These are phyloP conservation scores for Teratosphaeria gauchensis DNA, from an alignment of 2,329 filamentous ascomycete species.

Conservation along the genomic window DNA sequence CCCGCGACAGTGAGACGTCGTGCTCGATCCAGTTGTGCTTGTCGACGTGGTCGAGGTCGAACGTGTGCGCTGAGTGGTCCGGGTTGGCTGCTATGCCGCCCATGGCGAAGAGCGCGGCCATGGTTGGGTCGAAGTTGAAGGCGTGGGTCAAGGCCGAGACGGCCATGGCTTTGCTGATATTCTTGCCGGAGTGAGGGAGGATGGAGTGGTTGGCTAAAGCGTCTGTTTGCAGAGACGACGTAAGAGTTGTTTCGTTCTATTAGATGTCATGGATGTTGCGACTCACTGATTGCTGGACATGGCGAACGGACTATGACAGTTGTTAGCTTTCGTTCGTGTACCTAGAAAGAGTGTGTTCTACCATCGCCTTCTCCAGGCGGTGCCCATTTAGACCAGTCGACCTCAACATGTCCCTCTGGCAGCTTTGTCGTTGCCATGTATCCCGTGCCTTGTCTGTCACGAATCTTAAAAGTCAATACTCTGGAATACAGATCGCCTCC, in stretches of 20 bases:
- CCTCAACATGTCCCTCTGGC: not conserved
- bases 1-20: conserved; percentile 23
- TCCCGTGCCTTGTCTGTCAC: not conserved
- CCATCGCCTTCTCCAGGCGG: not conserved
- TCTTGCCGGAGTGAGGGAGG: not conserved
- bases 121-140: not conserved
- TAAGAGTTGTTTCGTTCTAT: not conserved
- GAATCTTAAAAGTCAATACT: too few species aligned
- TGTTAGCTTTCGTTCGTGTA: not conserved
- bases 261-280: not conserved
- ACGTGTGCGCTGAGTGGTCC: not conserved
- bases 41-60: conserved; percentile 2
- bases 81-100: not conserved
- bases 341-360: not conserved
- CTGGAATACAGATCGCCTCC: too few species aligned
- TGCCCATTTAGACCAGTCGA: conserved; percentile 1
- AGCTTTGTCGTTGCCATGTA: not conserved
- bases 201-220: not conserved
- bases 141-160: not conserved
- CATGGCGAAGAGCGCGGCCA: not conserved
- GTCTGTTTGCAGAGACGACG: not conserved
- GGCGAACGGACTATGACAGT: not conserved
- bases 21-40: conserved; percentile 26
- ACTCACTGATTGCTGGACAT: not conserved
- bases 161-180: not conserved